Evolutionary conservation across 139 green algal species (phyloP).

Genomic region (Eudorina sp.): DNA sequence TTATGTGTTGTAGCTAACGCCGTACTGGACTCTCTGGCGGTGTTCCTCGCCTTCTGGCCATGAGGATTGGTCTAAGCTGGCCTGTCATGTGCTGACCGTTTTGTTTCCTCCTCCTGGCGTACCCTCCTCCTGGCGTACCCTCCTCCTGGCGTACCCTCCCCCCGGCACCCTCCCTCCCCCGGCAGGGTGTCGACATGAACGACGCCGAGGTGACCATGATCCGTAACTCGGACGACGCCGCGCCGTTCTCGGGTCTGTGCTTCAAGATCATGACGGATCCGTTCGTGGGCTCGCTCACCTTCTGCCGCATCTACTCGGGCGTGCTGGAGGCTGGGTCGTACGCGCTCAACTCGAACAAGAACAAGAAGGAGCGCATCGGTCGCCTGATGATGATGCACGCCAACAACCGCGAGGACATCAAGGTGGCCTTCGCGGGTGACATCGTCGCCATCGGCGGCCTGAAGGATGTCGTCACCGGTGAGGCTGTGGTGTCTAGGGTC

Average conservation of each 20-base stretch:
- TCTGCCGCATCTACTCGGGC: slow-evolving; percentile 94
- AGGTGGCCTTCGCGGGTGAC: slow-evolving; percentile 91
- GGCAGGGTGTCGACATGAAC: slow-evolving; percentile 67
- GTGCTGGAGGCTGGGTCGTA: slow-evolving; percentile 88
- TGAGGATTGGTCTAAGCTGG: too few relatives aligned
- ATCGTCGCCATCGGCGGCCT: slow-evolving; percentile 97
- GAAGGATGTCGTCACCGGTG: slow-evolving; percentile 92
- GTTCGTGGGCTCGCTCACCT: slow-evolving; percentile 97
- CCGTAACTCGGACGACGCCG: slow-evolving; percentile 84
- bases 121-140: too few relatives aligned
- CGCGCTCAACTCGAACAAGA: slow-evolving; percentile 93
- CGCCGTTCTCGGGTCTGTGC: slow-evolving; percentile 94
- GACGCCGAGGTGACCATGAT: slow-evolving; percentile 83
- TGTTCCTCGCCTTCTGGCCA: too few relatives aligned
- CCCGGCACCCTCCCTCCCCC: not conserved
- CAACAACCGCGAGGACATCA: slow-evolving; percentile 97
- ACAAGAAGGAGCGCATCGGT: slow-evolving; percentile 98
- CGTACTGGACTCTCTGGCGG: too few relatives aligned
- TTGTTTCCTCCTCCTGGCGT: too few relatives aligned
- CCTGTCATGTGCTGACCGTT: too few relatives aligned
- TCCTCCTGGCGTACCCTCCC: not conserved
- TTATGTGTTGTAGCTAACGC: too few relatives aligned
- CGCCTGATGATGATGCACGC: slow-evolving; percentile 99
- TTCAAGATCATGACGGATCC: slow-evolving; percentile 99
- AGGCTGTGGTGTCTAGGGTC: too few relatives aligned